These are phyloP conservation scores for Paramecium primaurelia DNA, from an alignment of 73 alveolate genomes.

Conservation along the genomic window DNA sequence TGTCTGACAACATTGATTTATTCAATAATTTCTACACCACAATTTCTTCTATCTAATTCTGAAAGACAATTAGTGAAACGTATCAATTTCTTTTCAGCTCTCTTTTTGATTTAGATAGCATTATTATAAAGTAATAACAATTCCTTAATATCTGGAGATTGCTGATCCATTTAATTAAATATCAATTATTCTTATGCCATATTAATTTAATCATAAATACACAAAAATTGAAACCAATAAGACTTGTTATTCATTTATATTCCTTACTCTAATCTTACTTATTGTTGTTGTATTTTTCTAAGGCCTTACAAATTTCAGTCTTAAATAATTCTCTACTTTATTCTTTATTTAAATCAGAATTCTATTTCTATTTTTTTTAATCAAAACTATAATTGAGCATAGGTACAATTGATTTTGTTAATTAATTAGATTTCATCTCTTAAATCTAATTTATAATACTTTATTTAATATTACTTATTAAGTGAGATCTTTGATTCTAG, in stretches of 20 bases:
- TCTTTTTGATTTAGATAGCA: background rate
- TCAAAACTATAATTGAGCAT: background rate
- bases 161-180: background rate
- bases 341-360: background rate
- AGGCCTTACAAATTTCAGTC: background rate
- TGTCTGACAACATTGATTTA: background rate
- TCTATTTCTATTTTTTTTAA: background rate
- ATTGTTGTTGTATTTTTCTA: background rate
- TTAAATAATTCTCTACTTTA: background rate
- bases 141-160: background rate
- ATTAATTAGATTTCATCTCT: background rate
- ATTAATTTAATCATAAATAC: background rate
- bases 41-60: background rate
- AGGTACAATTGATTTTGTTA: background rate
- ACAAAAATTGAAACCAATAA: background rate
- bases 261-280: background rate
- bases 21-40: background rate
- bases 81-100: constrained; percentile 1
- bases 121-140: background rate
- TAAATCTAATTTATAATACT: background rate
- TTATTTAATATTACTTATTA: background rate
- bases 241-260: background rate
- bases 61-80: background rate
- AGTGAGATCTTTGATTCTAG: background rate
- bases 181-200: background rate